Conservation (phyloP, 176 grass and related monocot genomes). For the Oryza glaberrima region DNA sequence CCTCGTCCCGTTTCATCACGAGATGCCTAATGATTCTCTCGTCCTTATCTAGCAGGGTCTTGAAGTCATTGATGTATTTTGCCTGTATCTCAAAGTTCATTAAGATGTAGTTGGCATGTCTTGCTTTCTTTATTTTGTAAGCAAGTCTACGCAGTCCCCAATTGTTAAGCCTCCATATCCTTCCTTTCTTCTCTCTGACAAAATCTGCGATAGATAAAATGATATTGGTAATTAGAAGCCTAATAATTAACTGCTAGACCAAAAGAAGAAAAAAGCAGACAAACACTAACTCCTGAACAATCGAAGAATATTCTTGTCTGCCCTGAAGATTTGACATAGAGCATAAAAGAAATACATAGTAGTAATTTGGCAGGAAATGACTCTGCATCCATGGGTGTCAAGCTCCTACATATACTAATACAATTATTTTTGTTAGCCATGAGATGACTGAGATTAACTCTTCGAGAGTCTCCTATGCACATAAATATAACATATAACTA, state of each 20-base stretch:
- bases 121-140: conserved; percentile 90
- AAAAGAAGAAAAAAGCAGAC: neutral
- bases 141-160: conserved; percentile 87
- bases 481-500: too few species aligned
- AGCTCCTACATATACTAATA: neutral
- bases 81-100: conserved; percentile 97
- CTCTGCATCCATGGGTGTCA: too few species aligned
- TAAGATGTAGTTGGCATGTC: conserved; percentile 78
- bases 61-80: conserved; percentile 85
- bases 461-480: neutral
- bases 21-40: conserved; percentile 90
- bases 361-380: neutral
- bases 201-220: conserved; percentile 57
- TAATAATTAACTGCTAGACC: neutral
- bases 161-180: conserved; percentile 96
- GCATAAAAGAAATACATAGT: neutral
- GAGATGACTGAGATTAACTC: neutral
- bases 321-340: neutral
- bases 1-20: conserved; percentile 78
- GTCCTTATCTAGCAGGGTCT: conserved; percentile 87
- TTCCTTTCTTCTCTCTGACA: conserved; percentile 89
- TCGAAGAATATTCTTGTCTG: neutral
- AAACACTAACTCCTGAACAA: neutral
- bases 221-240: neutral
- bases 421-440: neutral